A percentile compares a stretch with the other conserved stretches of the same genome.
Conservation (phyloP, 148 eudicot species). For the Rhododendron ovatum region DNA sequence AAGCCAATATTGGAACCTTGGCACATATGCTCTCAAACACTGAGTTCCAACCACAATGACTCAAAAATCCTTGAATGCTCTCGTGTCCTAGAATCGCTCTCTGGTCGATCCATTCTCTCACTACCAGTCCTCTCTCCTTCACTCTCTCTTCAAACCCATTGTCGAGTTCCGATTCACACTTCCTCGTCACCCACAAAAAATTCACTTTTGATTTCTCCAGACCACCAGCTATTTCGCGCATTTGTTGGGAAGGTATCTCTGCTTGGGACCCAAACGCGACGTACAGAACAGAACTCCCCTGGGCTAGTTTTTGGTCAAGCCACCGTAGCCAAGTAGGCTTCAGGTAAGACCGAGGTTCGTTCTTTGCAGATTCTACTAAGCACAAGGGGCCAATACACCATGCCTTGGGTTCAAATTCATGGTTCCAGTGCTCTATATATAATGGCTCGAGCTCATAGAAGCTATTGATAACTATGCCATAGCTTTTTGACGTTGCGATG, state of each 20-base stretch:
- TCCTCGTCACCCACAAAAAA: slow-evolving; percentile 65
- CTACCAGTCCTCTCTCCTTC: slow-evolving; percentile 47
- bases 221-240: slow-evolving; percentile 45
- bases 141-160: slow-evolving; percentile 42
- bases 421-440: slow-evolving; percentile 34
- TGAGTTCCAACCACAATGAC: slow-evolving; percentile 92
- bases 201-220: slow-evolving; percentile 43
- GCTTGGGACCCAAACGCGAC: slow-evolving; percentile 36
- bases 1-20: slow-evolving; percentile 55
- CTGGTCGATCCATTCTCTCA: slow-evolving; percentile 72
- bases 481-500: slow-evolving; percentile 25
- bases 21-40: slow-evolving; percentile 60
- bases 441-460: slow-evolving; percentile 50
- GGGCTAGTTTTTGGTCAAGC: slow-evolving; percentile 38
- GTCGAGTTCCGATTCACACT: slow-evolving; percentile 17
- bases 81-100: slow-evolving; percentile 43
- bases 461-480: slow-evolving; percentile 45
- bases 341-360: neutral
- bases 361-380: slow-evolving; percentile 20
- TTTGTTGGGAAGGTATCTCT: slow-evolving; percentile 38
- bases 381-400: slow-evolving; percentile 68
- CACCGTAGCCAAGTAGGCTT: slow-evolving; percentile 45
- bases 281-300: slow-evolving; percentile 32
- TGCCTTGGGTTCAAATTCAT: slow-evolving; percentile 22
- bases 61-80: slow-evolving; percentile 47